Conservation (phyloP, 805 yeast genomes). For the Metschnikowia picachoensis region DNA sequence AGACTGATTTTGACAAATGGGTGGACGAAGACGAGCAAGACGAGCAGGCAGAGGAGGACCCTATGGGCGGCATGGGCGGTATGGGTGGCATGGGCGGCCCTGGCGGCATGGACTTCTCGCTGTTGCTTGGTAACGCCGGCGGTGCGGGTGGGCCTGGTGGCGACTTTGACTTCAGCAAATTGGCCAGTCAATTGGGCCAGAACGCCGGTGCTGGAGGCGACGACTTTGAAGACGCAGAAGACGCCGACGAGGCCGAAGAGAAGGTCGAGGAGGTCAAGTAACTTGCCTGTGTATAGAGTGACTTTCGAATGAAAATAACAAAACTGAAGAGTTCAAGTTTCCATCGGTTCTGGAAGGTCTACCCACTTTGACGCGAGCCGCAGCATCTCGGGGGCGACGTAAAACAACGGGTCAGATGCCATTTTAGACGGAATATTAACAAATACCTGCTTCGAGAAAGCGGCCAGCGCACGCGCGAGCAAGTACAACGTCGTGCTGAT, state of each 20-base stretch:
- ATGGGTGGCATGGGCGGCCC: constrained; percentile 20
- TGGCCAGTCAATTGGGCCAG: constrained; percentile 44
- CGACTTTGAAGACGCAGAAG: constrained; percentile 20
- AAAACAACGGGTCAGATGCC: not conserved
- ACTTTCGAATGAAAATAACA: not conserved
- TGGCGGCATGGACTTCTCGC: constrained; percentile 13
- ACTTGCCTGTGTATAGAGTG: not conserved
- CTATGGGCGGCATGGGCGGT: constrained; percentile 25
- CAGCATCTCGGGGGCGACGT: not conserved
- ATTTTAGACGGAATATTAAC: not conserved
- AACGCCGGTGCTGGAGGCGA: constrained; percentile 20
- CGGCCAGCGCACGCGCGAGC: not conserved
- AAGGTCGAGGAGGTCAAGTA: constrained; percentile 14
- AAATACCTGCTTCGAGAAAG: not conserved
- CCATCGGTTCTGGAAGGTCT: not conserved
- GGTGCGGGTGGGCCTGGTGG: constrained; percentile 28
- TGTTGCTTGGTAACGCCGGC: constrained; percentile 29
- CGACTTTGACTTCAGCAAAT: constrained; percentile 34
- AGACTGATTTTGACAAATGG: constrained; percentile 97
- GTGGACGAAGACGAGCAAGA: constrained; percentile 98
- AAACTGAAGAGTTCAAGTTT: not conserved
- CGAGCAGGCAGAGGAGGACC: constrained; percentile 50
- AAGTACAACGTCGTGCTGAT: constrained; percentile 1
- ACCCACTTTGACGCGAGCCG: constrained; percentile 2
- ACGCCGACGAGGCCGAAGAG: constrained; percentile 22